Evolutionary conservation across 1,284 basidiomycete species (phyloP), one percentile per base, ranked within the genome.

Genomic region (Tilletiopsis washingtonensis): DNA sequence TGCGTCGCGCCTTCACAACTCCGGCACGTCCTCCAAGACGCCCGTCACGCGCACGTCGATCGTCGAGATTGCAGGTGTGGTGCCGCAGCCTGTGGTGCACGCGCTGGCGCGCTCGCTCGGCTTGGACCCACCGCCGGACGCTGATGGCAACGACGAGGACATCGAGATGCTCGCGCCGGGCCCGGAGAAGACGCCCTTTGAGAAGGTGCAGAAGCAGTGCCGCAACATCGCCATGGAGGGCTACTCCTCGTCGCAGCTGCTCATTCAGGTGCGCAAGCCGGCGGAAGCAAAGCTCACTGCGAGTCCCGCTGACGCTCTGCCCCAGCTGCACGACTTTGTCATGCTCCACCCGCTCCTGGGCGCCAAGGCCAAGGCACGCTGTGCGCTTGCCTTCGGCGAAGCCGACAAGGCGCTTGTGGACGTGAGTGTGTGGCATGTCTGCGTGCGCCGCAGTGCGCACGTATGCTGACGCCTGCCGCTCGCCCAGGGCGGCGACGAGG

Each of bases 401-500:
- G 89, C 89, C 34, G 94, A 99, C 77, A 97, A 98, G 74, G 88
- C 88, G 0, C 77, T 99, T 39, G 89, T 86, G 57, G 93, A 98
- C 64, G n/a, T n/a, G n/a, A n/a, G n/a, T n/a, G n/a, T n/a, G n/a
- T n/a, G n/a, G n/a, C n/a, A n/a, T n/a, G n/a, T n/a, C n/a, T n/a
- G n/a, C n/a, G n/a, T n/a, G n/a, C n/a, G n/a, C n/a, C n/a, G n/a
- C n/a, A n/a, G n/a, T n/a, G n/a, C n/a, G n/a, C n/a, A n/a, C n/a
- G n/a, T n/a, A n/a, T n/a, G n/a, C n/a, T n/a, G n/a, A n/a, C n/a
- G n/a, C n/a, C n/a, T n/a, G n/a, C n/a, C n/a, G n/a, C n/a, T n/a
- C n/a, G n/a, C n/a, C n/a, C n/a, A n/a, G n/a, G 94, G 94, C 1
- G 91, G 88, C n/a, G 93, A 98, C 65, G 94, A 99, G 74, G 91